Conservation (phyloP, 352 stramenopile genomes). For the Phytopythium helicoides region DNA sequence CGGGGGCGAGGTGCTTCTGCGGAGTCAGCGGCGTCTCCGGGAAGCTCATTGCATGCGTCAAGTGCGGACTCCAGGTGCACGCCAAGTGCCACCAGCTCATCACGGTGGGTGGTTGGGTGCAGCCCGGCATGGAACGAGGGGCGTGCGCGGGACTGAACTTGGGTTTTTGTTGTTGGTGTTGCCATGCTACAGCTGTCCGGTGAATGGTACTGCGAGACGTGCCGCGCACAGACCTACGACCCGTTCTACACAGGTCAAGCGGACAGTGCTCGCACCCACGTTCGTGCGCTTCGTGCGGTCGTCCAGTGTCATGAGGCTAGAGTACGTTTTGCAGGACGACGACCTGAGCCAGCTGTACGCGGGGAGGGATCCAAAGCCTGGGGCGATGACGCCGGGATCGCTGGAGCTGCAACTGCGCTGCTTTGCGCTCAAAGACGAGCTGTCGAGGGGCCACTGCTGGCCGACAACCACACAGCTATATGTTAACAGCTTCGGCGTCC, state of each 20-base stretch:
- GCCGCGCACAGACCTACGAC: conserved; percentile 65
- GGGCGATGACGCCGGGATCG: conserved; percentile 49
- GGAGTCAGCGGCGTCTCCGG: conserved; percentile 14
- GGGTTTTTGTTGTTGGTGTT: conserved; percentile 3
- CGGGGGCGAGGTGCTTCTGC: conserved; percentile 67
- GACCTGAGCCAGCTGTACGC: conserved; percentile 75
- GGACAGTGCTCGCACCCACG: conserved; percentile 46
- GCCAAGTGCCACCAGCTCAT: conserved; percentile 77
- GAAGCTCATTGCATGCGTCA: conserved; percentile 45
- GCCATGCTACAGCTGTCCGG: conserved; percentile 29
- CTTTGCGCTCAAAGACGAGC: conserved; percentile 70
- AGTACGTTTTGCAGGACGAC: conserved; percentile 66
- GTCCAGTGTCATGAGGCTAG: conserved; percentile 45
- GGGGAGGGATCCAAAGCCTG: conserved; percentile 44
- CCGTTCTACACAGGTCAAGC: conserved; percentile 65
- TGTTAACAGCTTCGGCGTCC: conserved; percentile 71
- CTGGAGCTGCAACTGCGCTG: conserved; percentile 80
- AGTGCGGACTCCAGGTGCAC: conserved; percentile 61
- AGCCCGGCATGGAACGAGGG: neutral
- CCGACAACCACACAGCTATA: conserved; percentile 59
- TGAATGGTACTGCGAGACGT: conserved; percentile 77
- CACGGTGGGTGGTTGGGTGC: conserved; percentile 23
- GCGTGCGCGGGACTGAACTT: conserved; percentile 1
- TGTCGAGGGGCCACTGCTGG: conserved; percentile 72
- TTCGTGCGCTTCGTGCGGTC: conserved; percentile 69